These are phyloP conservation scores for Phytophthora foliorum DNA, from an alignment of 352 stramenopile genomes.

Conservation along the genomic window DNA sequence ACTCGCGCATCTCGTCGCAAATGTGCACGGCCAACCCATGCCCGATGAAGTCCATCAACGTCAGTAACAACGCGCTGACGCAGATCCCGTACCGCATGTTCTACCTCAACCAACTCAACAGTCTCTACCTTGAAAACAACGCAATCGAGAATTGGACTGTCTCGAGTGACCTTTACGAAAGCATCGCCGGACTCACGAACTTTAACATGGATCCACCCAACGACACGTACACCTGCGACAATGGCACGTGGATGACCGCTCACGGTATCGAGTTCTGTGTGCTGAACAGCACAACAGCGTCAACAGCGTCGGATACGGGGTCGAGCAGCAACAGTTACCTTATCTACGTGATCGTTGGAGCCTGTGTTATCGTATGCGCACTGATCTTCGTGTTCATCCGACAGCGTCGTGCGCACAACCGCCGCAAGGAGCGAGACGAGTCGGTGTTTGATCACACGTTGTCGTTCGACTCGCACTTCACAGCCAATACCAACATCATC, in stretches of 20 bases:
- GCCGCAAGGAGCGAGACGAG: slow-evolving; percentile 51
- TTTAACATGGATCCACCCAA: slow-evolving; percentile 50
- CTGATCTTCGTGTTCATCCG: slow-evolving; percentile 58
- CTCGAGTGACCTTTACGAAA: slow-evolving; percentile 45
- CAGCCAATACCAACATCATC: slow-evolving; percentile 59
- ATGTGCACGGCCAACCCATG: slow-evolving; percentile 61
- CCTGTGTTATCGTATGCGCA: slow-evolving; percentile 55
- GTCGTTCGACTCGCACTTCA: slow-evolving; percentile 67
- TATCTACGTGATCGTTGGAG: slow-evolving; percentile 51
- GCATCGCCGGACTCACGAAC: slow-evolving; percentile 51
- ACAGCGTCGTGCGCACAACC: slow-evolving; percentile 45
- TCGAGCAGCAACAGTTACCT: slow-evolving; percentile 54
- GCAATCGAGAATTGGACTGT: slow-evolving; percentile 58
- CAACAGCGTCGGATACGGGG: slow-evolving; percentile 27
- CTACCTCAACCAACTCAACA: slow-evolving; percentile 56
- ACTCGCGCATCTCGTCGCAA: slow-evolving; percentile 59
- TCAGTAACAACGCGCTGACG: slow-evolving; percentile 49
- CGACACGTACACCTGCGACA: slow-evolving; percentile 45
- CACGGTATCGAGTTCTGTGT: slow-evolving; percentile 56
- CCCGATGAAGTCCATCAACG: slow-evolving; percentile 58
- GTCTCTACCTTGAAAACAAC: slow-evolving; percentile 57
- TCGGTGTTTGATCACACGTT: slow-evolving; percentile 64
- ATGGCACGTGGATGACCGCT: slow-evolving; percentile 48
- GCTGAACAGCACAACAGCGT: slow-evolving; percentile 31
- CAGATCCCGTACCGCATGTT: slow-evolving; percentile 58